Evolutionary conservation across 1,139 yeast species (phyloP).

Genomic region (Wickerhamomyces sp.): DNA sequence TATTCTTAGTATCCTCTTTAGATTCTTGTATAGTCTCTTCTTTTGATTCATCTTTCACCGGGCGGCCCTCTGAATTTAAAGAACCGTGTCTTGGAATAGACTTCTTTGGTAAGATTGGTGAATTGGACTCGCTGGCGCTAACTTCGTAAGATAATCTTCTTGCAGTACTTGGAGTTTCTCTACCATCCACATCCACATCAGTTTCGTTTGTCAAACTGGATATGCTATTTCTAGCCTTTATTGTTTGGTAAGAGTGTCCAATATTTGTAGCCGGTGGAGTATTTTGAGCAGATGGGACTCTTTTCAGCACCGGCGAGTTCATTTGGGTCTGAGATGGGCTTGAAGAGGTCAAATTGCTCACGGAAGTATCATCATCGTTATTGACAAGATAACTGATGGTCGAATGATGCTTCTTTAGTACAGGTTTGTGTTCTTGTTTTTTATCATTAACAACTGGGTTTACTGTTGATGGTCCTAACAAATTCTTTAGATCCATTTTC

Average conservation of each 20-base stretch:
- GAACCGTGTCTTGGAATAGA: constrained; percentile 15
- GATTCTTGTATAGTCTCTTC: background rate
- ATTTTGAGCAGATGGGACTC: constrained; percentile 2
- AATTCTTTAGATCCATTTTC: constrained; percentile 19
- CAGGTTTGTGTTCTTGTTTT: constrained; percentile 9
- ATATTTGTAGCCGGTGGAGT: constrained; percentile 4
- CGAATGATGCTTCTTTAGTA: constrained; percentile 24
- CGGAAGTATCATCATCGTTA: constrained; percentile 17
- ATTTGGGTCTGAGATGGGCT: constrained; percentile 2
- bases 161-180: constrained; percentile 31
- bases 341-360: background rate
- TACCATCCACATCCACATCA: constrained; percentile 38
- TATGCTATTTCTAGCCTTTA: constrained; percentile 35
- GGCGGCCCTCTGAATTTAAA: too few relatives aligned
- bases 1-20: background rate
- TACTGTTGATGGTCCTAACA: constrained; percentile 7
- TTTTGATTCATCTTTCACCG: too few relatives aligned
- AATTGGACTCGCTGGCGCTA: constrained; percentile 20
- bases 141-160: constrained; percentile 26
- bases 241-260: constrained; percentile 13
- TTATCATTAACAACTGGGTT: background rate
- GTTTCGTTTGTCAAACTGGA: constrained; percentile 44
- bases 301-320: constrained; percentile 11
- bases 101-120: constrained; percentile 24
- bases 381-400: constrained; percentile 32